phyloP scores from a whole-genome alignment of 176 grass and related monocot species.

The Triticum urartu region DNA sequence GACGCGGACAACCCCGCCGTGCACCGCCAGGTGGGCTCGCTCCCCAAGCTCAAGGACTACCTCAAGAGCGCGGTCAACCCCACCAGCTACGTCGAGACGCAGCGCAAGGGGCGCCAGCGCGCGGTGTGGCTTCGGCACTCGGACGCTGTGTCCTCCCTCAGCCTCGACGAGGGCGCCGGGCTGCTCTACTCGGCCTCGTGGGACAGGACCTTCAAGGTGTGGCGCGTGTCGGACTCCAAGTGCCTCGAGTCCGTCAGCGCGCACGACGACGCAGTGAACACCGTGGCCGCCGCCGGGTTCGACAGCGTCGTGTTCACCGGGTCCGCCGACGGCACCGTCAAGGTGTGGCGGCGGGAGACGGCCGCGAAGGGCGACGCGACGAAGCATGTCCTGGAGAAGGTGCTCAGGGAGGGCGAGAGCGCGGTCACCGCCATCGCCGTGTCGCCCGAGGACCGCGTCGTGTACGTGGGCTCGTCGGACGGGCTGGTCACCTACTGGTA shows the following conservation, averaged over 20 bases:
- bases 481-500: conserved; percentile 61
- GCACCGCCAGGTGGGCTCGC: conserved; percentile 29
- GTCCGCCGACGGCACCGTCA: conserved; percentile 76
- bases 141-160: not conserved
- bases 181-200: conserved; percentile 13
- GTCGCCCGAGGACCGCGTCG: conserved; percentile 14
- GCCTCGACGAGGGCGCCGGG: not conserved
- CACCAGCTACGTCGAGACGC: conserved; percentile 42
- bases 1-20: not conserved
- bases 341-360: conserved; percentile 66
- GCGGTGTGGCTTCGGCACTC: conserved; percentile 1
- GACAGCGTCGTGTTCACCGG: conserved; percentile 63
- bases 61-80: conserved; percentile 58
- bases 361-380: not conserved
- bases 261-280: not conserved
- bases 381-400: conserved; percentile 43
- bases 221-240: conserved; percentile 13
- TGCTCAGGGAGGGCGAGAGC: conserved; percentile 45
- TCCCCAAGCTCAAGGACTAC: conserved; percentile 47
- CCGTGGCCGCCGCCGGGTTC: conserved; percentile 25
- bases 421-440: conserved; percentile 71
- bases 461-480: conserved; percentile 71
- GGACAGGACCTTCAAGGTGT: conserved; percentile 19
- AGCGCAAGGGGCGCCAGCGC: not conserved
- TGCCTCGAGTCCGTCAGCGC: conserved; percentile 1